Percentiles rank a stretch among this genome's conserved stretches.
phyloP scores from a whole-genome alignment of 495 filamentous ascomycete genomes.

The Ramalina intermedia region DNA sequence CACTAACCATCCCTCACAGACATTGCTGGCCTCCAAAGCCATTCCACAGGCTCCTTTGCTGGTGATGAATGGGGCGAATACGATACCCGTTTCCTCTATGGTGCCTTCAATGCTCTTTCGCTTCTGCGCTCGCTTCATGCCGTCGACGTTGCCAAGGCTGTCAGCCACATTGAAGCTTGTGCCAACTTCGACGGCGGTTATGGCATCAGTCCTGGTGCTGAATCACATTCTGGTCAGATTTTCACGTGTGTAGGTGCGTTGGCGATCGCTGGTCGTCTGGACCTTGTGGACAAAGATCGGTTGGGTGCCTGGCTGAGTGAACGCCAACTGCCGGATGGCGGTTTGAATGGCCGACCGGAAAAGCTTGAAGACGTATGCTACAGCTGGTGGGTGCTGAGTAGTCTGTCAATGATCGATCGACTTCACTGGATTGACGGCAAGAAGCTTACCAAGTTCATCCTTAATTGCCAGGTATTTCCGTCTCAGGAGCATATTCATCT shows the following conservation, averaged over 20 bases:
- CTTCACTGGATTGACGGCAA: conserved; percentile 81
- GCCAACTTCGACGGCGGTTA: conserved; percentile 90
- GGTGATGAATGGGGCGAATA: conserved; percentile 94
- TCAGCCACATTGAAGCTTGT: conserved; percentile 62
- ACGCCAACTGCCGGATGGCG: conserved; percentile 72
- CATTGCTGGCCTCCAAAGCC: conserved; percentile 70
- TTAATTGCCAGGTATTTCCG: conserved; percentile 54
- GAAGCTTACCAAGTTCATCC: conserved; percentile 64
- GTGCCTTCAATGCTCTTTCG: conserved; percentile 73
- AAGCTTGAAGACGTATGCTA: conserved; percentile 97
- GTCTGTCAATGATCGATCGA: conserved; percentile 74
- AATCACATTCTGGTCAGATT: conserved; percentile 85
- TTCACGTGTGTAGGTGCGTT: conserved; percentile 90
- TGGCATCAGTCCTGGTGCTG: conserved; percentile 73
- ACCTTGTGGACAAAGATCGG: conserved; percentile 69
- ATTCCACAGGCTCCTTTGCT: conserved; percentile 67
- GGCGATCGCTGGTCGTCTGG: conserved; percentile 64
- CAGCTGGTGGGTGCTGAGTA: conserved; percentile 92
- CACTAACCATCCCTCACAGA: conserved; percentile 28
- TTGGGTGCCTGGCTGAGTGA: conserved; percentile 87
- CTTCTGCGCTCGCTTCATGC: conserved; percentile 55
- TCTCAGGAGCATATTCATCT: neutral
- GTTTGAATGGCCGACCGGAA: conserved; percentile 86
- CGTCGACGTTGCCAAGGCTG: conserved; percentile 65
- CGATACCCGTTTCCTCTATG: conserved; percentile 88